Evolutionary conservation across 305 asterid genomes (phyloP), one percentile per base, ranked within the genome.

Genomic region (Lippia alba): DNA sequence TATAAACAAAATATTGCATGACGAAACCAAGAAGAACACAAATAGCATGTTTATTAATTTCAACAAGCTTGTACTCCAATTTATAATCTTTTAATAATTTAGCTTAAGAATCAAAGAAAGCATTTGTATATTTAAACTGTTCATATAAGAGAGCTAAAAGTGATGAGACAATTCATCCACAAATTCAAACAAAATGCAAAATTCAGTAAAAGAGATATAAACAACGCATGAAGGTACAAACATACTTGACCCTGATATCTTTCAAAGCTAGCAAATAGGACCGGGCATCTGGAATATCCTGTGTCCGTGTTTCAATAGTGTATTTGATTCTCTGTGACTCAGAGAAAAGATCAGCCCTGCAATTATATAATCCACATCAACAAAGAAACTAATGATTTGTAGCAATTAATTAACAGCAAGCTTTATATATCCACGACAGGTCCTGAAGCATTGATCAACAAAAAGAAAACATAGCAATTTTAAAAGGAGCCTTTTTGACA

Each of bases 161-260:
- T 40, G 44, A 12, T 16, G 32, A 64, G 51, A 69, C 48, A 8
- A 50, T 33, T 48, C 69, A 66, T 67, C 50, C 58, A 39, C 45
- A 55, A 44, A 40, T 55, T 33, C 12, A 14, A 17, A 51, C 48
- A 46, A 69, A 50, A 61, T 4, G 5, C 11, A 56, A 55, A 32
- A 39, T 50, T 15, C n/a, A 64, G 15, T 6, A 17, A 3, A 8
- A 50, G 12, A 12, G 16, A 12, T 19, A 74, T n/a, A 41, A 61
- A 17, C 58, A 79, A 67, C 50, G 55, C 44, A 64, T 62, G 24
- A 59, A 61, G 12, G 72, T 39, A 71, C 53, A 75, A 65, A 82
- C 91, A 73, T 91, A 91, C 99, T 91, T 94, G 77, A 82, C 79
- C 73, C 97, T 82, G 46, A 94, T 89, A 79, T 94, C 97, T 87